Percentiles rank a stretch among this genome's conserved stretches.
Evolutionary conservation across 1,284 basidiomycete species (phyloP).

Genomic region (Rhodotorula sp.): DNA sequence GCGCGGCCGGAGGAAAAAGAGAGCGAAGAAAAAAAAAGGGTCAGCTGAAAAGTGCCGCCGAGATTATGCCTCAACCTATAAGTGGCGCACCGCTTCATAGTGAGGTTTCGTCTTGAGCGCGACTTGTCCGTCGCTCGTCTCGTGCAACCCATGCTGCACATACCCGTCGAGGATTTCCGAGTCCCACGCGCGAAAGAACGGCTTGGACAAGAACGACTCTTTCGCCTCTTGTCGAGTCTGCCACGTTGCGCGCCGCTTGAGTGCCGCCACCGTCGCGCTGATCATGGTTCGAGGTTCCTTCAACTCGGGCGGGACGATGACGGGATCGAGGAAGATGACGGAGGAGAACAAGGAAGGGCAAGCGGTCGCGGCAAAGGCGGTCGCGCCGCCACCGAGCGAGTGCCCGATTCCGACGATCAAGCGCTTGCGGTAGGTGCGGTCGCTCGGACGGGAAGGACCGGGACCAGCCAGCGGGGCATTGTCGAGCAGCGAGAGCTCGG

Average conservation of each 20-base stretch:
- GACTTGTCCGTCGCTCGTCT: constrained; percentile 9
- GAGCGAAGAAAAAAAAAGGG: too few species aligned
- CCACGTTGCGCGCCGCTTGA: constrained; percentile 40
- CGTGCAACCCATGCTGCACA: constrained; percentile 49
- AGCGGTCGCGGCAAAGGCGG: constrained; percentile 49
- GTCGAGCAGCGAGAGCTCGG: constrained; percentile 29
- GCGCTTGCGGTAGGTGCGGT: constrained; percentile 39
- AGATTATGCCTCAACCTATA: too few species aligned
- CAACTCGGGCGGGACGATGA: constrained; percentile 53
- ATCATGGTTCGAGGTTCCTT: constrained; percentile 47
- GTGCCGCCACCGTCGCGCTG: constrained; percentile 33
- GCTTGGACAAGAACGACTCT: constrained; percentile 55
- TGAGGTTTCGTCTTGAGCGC: constrained; percentile 25
- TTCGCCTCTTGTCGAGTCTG: constrained; percentile 61
- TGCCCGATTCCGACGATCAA: constrained; percentile 69
- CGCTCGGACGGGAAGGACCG: constrained; percentile 44
- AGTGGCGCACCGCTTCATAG: constrained; percentile 32
- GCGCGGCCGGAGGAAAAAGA: background rate
- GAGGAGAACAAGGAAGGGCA: constrained; percentile 68
- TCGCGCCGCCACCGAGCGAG: constrained; percentile 68
- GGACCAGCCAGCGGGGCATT: background rate
- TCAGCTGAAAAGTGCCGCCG: background rate
- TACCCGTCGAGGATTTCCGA: constrained; percentile 65
- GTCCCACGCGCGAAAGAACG: constrained; percentile 75
- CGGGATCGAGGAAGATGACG: constrained; percentile 76